These are phyloP conservation scores for Metarhizium anisopliae DNA, from an alignment of 2,329 filamentous ascomycete genomes.

Conservation along the genomic window DNA sequence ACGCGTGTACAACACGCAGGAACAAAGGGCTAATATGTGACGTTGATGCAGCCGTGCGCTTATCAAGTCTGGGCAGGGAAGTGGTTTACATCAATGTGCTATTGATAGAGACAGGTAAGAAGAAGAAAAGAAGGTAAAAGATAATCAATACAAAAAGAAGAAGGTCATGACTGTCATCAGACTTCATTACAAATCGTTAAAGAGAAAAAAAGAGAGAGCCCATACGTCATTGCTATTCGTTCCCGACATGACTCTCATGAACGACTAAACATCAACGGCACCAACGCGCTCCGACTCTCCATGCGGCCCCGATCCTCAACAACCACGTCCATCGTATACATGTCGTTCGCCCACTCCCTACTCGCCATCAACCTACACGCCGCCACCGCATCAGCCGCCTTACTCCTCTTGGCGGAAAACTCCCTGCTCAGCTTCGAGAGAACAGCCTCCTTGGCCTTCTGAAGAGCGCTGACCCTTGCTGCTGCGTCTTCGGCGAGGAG, in stretches of 20 bases:
- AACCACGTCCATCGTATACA: slow-evolving; percentile 22
- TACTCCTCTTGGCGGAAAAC: slow-evolving; percentile 27
- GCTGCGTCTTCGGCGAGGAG: slow-evolving; percentile 48
- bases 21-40: too few relatives aligned
- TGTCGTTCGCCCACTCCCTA: slow-evolving; percentile 17
- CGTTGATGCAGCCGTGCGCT: too few relatives aligned
- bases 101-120: too few relatives aligned
- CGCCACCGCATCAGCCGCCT: slow-evolving; percentile 23
- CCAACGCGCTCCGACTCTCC: slow-evolving; percentile 44
- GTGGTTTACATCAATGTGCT: too few relatives aligned
- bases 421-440: slow-evolving; percentile 49
- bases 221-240: not conserved
- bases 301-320: slow-evolving; percentile 35
- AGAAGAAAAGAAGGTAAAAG: too few relatives aligned
- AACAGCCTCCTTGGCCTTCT: slow-evolving; percentile 51
- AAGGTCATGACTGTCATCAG: slow-evolving; percentile 13
- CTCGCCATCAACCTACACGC: slow-evolving; percentile 23
- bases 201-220: not conserved
- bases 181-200: slow-evolving; percentile 20
- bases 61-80: too few relatives aligned
- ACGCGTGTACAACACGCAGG: too few relatives aligned
- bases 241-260: slow-evolving; percentile 13
- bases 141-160: slow-evolving; percentile 7
- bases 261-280: slow-evolving; percentile 52
- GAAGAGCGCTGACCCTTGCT: slow-evolving; percentile 44